phyloP scores from a whole-genome alignment of 2,329 filamentous ascomycete species.

The Tolypocladium endophyticum region DNA sequence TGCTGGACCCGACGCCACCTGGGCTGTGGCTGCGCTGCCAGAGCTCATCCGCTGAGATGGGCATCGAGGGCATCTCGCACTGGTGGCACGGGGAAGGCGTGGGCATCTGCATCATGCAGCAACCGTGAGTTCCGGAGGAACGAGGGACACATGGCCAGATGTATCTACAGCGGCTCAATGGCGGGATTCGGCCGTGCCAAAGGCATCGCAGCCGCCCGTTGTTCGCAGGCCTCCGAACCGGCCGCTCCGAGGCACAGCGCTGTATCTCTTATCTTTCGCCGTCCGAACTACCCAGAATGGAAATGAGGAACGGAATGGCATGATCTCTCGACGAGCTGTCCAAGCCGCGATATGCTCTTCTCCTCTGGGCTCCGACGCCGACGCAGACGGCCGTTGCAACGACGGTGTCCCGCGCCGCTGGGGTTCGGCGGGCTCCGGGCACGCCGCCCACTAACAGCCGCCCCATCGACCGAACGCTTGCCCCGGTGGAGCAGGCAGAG shows the following conservation, averaged over 20 bases:
- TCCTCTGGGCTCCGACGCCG: not conserved
- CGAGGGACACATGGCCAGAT: not conserved
- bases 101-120: not conserved
- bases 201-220: not conserved
- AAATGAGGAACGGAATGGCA: not conserved
- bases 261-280: no score
- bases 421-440: slow-evolving; percentile 17
- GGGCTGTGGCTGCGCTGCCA: not conserved
- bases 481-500: not conserved
- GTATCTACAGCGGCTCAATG: not conserved
- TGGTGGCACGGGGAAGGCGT: not conserved
- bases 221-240: not conserved
- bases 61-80: not conserved
- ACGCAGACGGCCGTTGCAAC: not conserved
- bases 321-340: not conserved
- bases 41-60: not conserved
- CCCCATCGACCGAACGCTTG: not conserved
- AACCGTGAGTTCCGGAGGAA: not conserved
- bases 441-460: not conserved
- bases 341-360: not conserved
- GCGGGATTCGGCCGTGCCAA: not conserved
- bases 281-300: not conserved
- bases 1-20: not conserved
- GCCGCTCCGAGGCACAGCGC: no score
- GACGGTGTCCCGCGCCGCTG: slow-evolving; percentile 8